phyloP scores from a whole-genome alignment of 768 basidiomycete genomes.

The Mycena capillaripes region DNA sequence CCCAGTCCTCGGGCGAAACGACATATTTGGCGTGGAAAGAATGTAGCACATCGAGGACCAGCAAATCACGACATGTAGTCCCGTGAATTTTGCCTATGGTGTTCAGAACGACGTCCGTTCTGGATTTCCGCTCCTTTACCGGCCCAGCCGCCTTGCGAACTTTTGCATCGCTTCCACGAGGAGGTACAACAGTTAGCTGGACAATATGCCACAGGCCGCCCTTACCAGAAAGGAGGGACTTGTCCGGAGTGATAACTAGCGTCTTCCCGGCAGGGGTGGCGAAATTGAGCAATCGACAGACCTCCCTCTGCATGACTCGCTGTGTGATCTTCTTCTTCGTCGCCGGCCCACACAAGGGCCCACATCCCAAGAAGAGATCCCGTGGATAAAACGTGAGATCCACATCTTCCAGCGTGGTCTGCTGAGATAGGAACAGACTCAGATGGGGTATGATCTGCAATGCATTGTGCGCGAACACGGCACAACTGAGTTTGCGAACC shows the following conservation, averaged over 20 bases:
- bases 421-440: neutral
- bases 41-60: neutral
- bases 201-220: slow-evolving; percentile 22
- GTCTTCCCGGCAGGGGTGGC: neutral
- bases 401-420: neutral
- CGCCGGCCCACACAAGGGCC: too few species aligned
- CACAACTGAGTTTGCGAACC: slow-evolving; percentile 10
- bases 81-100: neutral
- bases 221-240: neutral
- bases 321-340: neutral
- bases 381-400: neutral
- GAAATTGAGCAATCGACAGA: slow-evolving; percentile 16
- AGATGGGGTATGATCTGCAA: neutral
- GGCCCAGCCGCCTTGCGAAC: neutral
- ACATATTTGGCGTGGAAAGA: slow-evolving; percentile 4
- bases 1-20: neutral
- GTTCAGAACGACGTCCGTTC: neutral
- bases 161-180: neutral
- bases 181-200: neutral
- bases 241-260: neutral
- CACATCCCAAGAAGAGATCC: neutral
- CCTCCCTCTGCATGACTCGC: slow-evolving; percentile 2
- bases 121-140: neutral
- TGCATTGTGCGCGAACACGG: neutral
- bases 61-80: neutral